phyloP scores from a whole-genome alignment of 805 yeast genomes.

The Teunomyces pallodes region DNA sequence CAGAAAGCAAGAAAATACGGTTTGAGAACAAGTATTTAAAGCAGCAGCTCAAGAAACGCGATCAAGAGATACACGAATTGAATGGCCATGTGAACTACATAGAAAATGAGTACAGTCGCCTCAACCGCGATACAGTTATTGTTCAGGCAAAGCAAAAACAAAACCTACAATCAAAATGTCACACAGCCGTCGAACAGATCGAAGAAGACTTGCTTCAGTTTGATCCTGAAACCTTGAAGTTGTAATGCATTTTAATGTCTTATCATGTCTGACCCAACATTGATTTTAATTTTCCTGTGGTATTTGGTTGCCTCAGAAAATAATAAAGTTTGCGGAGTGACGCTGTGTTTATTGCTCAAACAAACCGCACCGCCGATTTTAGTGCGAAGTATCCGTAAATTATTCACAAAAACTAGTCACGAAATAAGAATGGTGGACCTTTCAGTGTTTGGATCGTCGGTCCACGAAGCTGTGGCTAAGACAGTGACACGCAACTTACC shows the following conservation, averaged over 20 bases:
- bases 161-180: constrained; percentile 6
- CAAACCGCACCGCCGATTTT: neutral
- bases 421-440: neutral
- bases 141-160: constrained; percentile 5
- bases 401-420: neutral
- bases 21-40: constrained; percentile 37
- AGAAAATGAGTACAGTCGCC: constrained; percentile 15
- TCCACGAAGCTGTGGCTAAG: constrained; percentile 21
- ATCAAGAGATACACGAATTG: constrained; percentile 21
- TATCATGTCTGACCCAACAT: neutral
- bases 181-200: constrained; percentile 6
- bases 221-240: constrained; percentile 4
- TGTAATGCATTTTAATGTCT: neutral
- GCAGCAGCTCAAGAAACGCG: constrained; percentile 15
- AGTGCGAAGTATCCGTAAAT: neutral
- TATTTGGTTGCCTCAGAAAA: neutral
- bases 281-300: neutral
- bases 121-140: constrained; percentile 3
- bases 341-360: neutral
- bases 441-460: constrained; percentile 17
- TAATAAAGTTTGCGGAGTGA: neutral
- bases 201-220: constrained; percentile 13
- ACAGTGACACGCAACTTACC: constrained; percentile 17
- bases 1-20: constrained; percentile 24
- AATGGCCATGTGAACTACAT: constrained; percentile 22